A percentile compares a stretch with the other conserved stretches of the same genome.
phyloP scores from a whole-genome alignment of 768 basidiomycete genomes.

The Suillus alpinus region DNA sequence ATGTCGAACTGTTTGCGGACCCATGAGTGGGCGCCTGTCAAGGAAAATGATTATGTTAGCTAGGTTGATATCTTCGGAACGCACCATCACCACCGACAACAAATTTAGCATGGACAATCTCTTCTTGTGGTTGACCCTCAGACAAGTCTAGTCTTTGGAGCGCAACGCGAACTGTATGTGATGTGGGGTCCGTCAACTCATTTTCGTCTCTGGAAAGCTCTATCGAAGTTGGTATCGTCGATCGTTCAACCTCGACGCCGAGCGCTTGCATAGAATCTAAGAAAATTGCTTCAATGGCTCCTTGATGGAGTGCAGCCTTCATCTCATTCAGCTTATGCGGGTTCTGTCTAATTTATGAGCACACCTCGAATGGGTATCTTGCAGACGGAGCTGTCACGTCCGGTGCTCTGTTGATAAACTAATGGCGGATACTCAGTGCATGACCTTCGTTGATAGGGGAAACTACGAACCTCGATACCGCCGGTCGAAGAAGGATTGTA shows the following conservation, averaged over 20 bases:
- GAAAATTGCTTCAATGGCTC: constrained; percentile 32
- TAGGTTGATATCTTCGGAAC: constrained; percentile 7
- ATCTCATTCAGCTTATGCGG: background rate
- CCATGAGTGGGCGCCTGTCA: constrained; percentile 77
- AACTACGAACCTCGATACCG: constrained; percentile 52
- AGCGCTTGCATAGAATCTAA: constrained; percentile 30
- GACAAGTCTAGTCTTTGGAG: constrained; percentile 18
- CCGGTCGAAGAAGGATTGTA: constrained; percentile 64
- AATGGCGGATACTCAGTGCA: background rate
- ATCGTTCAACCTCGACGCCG: constrained; percentile 32
- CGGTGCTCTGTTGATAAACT: constrained; percentile 61
- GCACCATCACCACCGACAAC: constrained; percentile 75
- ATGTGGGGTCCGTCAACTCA: constrained; percentile 18
- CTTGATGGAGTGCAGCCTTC: constrained; percentile 32
- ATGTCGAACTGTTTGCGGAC: constrained; percentile 66
- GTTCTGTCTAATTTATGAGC: constrained; percentile 2
- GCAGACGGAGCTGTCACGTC: constrained; percentile 61
- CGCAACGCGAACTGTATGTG: constrained; percentile 23
- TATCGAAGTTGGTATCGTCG: constrained; percentile 25
- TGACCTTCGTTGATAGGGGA: background rate
- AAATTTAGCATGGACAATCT: constrained; percentile 68
- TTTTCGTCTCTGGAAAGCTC: constrained; percentile 26
- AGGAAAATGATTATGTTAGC: constrained; percentile 1
- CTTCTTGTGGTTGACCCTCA: constrained; percentile 38
- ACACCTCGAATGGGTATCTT: constrained; percentile 69